Evolutionary conservation across 345 rosid species (phyloP), one percentile per base, ranked within the genome.

Genomic region (Rhizophora apiculata): DNA sequence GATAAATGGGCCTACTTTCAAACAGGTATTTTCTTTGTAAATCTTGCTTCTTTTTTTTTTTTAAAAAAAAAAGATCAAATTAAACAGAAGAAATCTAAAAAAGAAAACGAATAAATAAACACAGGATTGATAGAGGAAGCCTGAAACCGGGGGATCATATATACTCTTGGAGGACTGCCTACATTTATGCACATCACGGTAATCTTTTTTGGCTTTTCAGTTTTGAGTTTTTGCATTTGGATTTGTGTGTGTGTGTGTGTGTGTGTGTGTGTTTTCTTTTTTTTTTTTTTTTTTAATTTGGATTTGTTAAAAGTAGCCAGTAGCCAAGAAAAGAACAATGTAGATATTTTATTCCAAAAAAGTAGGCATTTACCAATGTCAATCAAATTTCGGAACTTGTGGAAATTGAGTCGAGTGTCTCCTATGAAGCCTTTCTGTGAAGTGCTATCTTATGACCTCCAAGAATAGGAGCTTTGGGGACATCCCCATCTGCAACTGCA

Each of bases 171-270:
- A 91, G 96, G 76, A 78, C 90, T 73, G 97, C 99, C 70, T 86
- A 92, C 73, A 72, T 92, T 55, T 92, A 92, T 67, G 96, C 98
- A 31, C 97, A 94, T 79, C 97, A 91, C 75, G 96, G 96, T 94
- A 29, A 18, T 43, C 31, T 31, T 27, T 3, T 6, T 30, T 30
- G 34, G 6, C 3, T 32, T 4, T 34, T 7, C 1, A 0, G 6
- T 4, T 68, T 9, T 22, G 9, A 31, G 3, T n/a, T 0, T 5
- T 5, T 10, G 19, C 8, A 8, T 46, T 49, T 19, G 18, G 10
- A 57, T 56, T 32, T 30, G 39, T 16, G 60, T 62, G 16, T 24
- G n/a, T 37, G 57, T 8, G 7, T 3, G 27, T 31, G 39, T 16
- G 60, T 62, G 16, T 24, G n/a, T 37, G 57, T 8, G 7, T 3